These are phyloP conservation scores for Nepenthes alata DNA, from an alignment of 179 eudicot genomes.

Conservation along the genomic window DNA sequence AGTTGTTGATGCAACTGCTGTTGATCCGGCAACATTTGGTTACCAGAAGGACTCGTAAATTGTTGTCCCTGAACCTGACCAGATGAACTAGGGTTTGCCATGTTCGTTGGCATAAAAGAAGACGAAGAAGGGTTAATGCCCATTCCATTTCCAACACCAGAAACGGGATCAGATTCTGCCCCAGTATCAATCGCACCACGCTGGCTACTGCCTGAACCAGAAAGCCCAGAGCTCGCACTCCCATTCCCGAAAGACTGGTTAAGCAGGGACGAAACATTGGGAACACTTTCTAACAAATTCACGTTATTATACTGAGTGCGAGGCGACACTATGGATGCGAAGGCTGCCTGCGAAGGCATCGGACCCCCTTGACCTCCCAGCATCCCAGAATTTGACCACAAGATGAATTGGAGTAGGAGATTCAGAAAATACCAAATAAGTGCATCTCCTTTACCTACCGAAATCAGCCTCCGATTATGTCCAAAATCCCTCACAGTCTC, in stretches of 20 bases:
- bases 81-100: conserved; percentile 34
- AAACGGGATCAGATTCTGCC: conserved; percentile 59
- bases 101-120: conserved; percentile 32
- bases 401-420: conserved; percentile 53
- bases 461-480: no score
- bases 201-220: conserved; percentile 37
- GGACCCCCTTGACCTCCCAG: conserved; percentile 65
- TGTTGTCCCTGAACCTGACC: conserved; percentile 72
- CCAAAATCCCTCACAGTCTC: no score
- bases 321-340: conserved; percentile 63
- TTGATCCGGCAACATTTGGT: conserved; percentile 50
- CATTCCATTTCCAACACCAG: conserved; percentile 54
- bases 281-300: conserved; percentile 60
- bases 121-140: conserved; percentile 47
- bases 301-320: conserved; percentile 63
- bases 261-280: conserved; percentile 66
- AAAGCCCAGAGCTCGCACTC: conserved; percentile 36
- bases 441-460: conserved; percentile 19
- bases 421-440: conserved; percentile 53
- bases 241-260: conserved; percentile 75
- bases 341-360: conserved; percentile 51
- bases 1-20: conserved; percentile 45
- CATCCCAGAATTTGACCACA: conserved; percentile 71
- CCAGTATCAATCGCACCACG: conserved; percentile 55
- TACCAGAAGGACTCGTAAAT: conserved; percentile 33